These are phyloP conservation scores for Papiliotrema fonsecae DNA, from an alignment of 1,284 basidiomycete species.

Conservation along the genomic window DNA sequence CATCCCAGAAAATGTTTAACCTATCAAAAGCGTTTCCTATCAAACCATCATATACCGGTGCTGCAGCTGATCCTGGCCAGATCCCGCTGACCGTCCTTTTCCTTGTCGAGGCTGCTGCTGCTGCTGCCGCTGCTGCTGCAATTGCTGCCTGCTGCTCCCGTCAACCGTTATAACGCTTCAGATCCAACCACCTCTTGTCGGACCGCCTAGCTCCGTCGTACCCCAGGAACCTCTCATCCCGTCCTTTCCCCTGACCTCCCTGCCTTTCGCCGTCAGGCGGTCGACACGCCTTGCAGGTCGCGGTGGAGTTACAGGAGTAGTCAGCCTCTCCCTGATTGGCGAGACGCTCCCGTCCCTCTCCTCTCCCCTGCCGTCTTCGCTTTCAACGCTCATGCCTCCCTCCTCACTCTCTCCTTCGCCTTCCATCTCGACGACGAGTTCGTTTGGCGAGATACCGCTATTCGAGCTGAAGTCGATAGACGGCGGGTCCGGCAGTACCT, in stretches of 20 bases:
- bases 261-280: neutral
- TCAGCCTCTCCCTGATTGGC: neutral
- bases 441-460: neutral
- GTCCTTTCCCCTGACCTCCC: neutral
- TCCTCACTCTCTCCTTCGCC: neutral
- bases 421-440: neutral
- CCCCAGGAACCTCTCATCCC: neutral
- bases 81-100: neutral
- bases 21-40: too few relatives aligned
- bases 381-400: neutral
- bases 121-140: too few relatives aligned
- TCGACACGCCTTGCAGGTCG: too few relatives aligned
- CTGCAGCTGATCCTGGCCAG: neutral
- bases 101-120: neutral
- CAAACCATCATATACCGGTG: too few relatives aligned
- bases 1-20: too few relatives aligned
- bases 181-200: constrained; percentile 1
- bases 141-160: too few relatives aligned
- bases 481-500: neutral
- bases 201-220: neutral
- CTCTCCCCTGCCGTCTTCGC: neutral
- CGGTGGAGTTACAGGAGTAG: constrained; percentile 2
- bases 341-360: neutral
- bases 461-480: neutral
- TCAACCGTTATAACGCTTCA: neutral